phyloP scores from a whole-genome alignment of 176 grass and related monocot genomes.

The Zea mays region DNA sequence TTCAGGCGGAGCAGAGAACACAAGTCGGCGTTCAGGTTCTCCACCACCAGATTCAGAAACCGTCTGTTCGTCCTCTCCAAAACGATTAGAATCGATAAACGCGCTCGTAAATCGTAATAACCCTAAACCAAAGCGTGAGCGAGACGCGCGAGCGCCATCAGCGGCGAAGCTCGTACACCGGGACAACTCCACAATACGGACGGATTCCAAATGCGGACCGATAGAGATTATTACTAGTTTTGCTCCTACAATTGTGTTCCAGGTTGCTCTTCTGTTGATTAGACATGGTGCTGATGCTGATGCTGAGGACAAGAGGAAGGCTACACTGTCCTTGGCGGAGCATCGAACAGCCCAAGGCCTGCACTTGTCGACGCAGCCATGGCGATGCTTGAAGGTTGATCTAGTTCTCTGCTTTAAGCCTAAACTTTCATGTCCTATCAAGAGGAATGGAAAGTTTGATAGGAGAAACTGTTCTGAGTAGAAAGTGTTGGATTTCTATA shows the following conservation, averaged over 20 bases:
- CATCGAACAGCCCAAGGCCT: conserved; percentile 61
- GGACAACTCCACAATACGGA: too few species aligned
- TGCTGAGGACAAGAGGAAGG: conserved; percentile 85
- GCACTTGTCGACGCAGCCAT: conserved; percentile 78
- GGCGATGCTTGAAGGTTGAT: conserved; percentile 80
- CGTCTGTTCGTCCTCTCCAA: neutral
- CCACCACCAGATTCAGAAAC: neutral
- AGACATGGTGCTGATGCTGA: conserved; percentile 89
- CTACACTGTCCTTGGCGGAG: conserved; percentile 78
- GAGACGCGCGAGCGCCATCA: too few species aligned
- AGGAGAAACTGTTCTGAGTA: neutral
- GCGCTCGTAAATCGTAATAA: too few species aligned
- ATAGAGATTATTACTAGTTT: too few species aligned
- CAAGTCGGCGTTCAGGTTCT: neutral
- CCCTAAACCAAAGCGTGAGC: too few species aligned
- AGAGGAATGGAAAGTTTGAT: neutral
- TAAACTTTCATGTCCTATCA: too few species aligned
- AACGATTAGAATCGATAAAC: neutral
- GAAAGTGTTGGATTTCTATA: neutral
- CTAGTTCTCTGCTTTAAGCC: too few species aligned
- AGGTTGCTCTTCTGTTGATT: conserved; percentile 83
- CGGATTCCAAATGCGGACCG: too few species aligned
- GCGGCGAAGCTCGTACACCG: too few species aligned
- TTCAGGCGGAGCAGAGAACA: neutral
- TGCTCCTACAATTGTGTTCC: neutral